A percentile compares a stretch with the other conserved stretches of the same genome.
Evolutionary conservation across 495 filamentous ascomycete species (phyloP).

Genomic region (Talaromyces ruber): DNA sequence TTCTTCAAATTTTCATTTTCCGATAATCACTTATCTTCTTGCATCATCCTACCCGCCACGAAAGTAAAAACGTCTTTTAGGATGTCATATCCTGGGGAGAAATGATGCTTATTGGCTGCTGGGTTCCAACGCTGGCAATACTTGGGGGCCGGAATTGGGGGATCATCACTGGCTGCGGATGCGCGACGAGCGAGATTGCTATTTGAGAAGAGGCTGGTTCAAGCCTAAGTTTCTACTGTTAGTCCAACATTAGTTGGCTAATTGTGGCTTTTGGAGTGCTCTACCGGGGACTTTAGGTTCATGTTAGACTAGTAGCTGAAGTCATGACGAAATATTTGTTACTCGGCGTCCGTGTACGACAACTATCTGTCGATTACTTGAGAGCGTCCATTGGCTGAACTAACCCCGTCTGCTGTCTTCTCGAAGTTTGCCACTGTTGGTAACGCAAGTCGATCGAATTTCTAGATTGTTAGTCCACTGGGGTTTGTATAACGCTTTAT

Average conservation of each 20-base stretch:
- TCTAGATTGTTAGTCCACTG: not conserved
- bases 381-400: not conserved
- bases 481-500: not conserved
- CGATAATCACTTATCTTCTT: not conserved
- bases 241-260: not conserved
- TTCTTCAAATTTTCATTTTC: not conserved
- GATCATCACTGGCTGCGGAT: not conserved
- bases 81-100: not conserved
- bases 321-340: not conserved
- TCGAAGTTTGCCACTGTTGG: not conserved
- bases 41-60: not conserved
- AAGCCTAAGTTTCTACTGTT: not conserved
- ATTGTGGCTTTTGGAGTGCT: not conserved
- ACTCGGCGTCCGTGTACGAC: not conserved
- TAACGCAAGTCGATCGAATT: not conserved
- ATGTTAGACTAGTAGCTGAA: too few species aligned
- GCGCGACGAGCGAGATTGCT: not conserved
- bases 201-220: not conserved
- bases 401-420: not conserved
- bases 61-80: not conserved
- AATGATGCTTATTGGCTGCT: not conserved
- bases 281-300: not conserved
- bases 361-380: not conserved
- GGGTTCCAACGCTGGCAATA: not conserved
- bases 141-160: not conserved